phyloP scores from a whole-genome alignment of 1,284 basidiomycete genomes.

The Melampsora larici-populina region DNA sequence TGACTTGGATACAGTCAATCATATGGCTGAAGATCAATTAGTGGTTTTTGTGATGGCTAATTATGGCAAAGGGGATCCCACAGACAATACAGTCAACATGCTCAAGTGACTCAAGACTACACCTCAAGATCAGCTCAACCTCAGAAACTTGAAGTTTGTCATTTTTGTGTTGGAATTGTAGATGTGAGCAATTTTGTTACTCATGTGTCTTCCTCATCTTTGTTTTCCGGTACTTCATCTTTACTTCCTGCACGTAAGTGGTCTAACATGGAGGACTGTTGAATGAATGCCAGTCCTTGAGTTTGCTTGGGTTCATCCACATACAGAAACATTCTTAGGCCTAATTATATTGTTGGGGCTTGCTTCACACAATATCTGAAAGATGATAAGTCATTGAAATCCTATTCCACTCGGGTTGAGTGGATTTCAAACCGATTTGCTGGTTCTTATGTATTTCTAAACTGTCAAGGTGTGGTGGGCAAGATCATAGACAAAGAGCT shows the following conservation, averaged over 20 bases:
- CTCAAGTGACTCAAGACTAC: conserved; percentile 90
- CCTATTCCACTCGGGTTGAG: conserved; percentile 44
- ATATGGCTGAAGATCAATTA: conserved; percentile 76
- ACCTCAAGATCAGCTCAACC: conserved; percentile 73
- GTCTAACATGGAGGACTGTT: no score
- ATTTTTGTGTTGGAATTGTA: no score
- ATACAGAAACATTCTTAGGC: no score
- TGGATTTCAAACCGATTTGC: no score
- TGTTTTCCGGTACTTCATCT: conserved; percentile 8
- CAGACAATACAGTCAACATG: conserved; percentile 93
- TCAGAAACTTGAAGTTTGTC: no score
- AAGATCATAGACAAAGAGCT: no score
- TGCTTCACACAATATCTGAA: not conserved
- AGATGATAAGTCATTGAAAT: not conserved
- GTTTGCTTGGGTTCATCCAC: no score
- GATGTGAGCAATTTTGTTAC: conserved; percentile 50
- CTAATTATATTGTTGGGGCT: no score
- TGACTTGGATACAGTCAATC: conserved; percentile 92
- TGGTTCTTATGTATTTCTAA: no score
- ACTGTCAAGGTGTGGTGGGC: no score
- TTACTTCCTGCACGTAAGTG: not conserved
- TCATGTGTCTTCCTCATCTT: not conserved
- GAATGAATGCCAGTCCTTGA: no score
- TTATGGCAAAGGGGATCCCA: conserved; percentile 97
- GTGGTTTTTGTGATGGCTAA: conserved; percentile 95